phyloP scores from a whole-genome alignment of 2,329 filamentous ascomycete genomes.

The Aspergillus niger region DNA sequence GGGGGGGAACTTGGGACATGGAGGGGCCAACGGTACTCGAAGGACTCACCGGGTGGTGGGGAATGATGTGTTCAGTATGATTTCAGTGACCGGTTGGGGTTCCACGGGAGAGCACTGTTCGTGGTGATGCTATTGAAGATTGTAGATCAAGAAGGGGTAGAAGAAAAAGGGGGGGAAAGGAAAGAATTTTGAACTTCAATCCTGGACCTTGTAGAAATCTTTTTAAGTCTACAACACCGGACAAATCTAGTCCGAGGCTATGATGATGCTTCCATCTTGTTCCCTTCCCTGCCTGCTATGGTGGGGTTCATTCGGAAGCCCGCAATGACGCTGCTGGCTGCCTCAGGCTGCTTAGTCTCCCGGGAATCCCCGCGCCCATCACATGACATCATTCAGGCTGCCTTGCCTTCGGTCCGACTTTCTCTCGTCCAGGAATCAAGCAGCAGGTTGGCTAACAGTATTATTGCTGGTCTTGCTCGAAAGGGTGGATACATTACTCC shows the following conservation, averaged over 20 bases:
- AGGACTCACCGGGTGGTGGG: constrained; percentile 42
- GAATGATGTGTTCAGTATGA: constrained; percentile 41
- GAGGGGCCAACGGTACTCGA: constrained; percentile 23
- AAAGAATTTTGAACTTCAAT: neutral
- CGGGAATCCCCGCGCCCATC: constrained; percentile 29
- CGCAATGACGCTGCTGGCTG: constrained; percentile 21
- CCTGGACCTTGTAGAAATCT: neutral
- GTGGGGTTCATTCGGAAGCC: constrained; percentile 18
- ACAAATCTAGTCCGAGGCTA: constrained; percentile 8
- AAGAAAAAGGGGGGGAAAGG: neutral
- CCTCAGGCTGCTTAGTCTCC: constrained; percentile 22
- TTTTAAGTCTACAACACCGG: constrained; percentile 1
- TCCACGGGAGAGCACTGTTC: constrained; percentile 5
- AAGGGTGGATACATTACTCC: neutral
- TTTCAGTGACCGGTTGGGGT: constrained; percentile 24
- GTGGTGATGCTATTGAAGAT: neutral
- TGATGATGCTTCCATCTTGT: constrained; percentile 10
- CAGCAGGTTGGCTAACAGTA: neutral
- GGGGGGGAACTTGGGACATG: constrained; percentile 18
- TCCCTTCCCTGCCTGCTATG: constrained; percentile 6
- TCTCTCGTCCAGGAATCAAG: neutral
- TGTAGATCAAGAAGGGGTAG: neutral
- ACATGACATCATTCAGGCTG: constrained; percentile 27
- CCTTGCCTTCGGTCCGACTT: constrained; percentile 5
- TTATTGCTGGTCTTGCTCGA: neutral